Evolutionary conservation across 495 filamentous ascomycete species (phyloP).

Genomic region (Neurospora tetrasperma): DNA sequence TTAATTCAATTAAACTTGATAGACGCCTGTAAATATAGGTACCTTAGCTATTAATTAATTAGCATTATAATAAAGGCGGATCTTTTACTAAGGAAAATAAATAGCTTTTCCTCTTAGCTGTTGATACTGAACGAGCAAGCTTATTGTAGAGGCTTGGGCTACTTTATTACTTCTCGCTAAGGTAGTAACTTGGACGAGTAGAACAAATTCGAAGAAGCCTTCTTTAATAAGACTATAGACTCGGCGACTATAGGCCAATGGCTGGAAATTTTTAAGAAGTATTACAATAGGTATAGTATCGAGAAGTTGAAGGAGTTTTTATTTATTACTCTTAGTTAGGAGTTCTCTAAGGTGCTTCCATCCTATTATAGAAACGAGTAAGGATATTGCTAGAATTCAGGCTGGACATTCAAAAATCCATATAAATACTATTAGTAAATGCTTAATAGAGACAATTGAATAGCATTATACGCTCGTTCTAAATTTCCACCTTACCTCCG

Average conservation of each 20-base stretch:
- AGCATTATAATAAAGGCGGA: constrained; percentile 80
- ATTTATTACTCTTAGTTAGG: constrained; percentile 42
- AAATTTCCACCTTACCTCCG: too few species aligned
- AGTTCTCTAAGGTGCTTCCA: constrained; percentile 47
- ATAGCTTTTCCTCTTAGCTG: constrained; percentile 39
- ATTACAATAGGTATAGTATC: constrained; percentile 47
- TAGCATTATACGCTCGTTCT: too few species aligned
- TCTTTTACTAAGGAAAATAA: constrained; percentile 40
- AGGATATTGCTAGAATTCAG: too few species aligned
- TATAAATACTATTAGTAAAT: too few species aligned
- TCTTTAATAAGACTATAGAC: constrained; percentile 38
- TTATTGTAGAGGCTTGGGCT: constrained; percentile 53
- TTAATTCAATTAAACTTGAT: too few species aligned
- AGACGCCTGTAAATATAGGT: too few species aligned
- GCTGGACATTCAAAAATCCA: too few species aligned
- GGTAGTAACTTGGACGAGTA: constrained; percentile 43
- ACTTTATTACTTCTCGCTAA: constrained; percentile 47
- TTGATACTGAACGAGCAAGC: constrained; percentile 45
- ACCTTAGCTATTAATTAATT: too few species aligned
- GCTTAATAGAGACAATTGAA: too few species aligned
- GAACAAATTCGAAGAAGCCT: constrained; percentile 44
- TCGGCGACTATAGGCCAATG: constrained; percentile 28
- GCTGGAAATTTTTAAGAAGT: constrained; percentile 33
- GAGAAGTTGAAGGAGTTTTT: constrained; percentile 44
- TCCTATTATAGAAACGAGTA: too few species aligned